Base-by-base conservation (phyloP, 352 stramenopile genomes). In the Hyaloperonospora brassicae region DNA sequence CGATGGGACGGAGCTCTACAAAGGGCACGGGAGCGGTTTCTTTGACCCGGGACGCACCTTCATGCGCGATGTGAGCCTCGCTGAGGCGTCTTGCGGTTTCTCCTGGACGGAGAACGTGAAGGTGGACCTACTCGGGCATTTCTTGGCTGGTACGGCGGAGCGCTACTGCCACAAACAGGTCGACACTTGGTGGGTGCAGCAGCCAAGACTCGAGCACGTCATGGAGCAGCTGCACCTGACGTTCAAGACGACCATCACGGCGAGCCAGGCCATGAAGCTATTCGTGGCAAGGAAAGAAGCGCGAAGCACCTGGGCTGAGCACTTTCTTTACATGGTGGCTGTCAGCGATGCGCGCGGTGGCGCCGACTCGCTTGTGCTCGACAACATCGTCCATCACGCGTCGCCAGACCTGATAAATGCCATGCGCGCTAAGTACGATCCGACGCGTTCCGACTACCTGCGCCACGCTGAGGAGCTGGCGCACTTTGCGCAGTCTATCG, bases 221-320 rank as follows among this genome's bases (percentile, higher is more conserved):
- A 55, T 55, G 50, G 50, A 49, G n/a, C n/a, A 31, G 25, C 39
- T 55, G 39, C 25, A 43, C 3, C 14, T 34, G 3, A 43, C 24
- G 14, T 55, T 49, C 27, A 55, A 23, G 40, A 55, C 50, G 24
- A 49, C n/a, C 23, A 43, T 55, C 41, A 55, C 40, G 3, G 12
- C 39, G 5, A 31, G 14, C 1, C 50, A 49, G 24, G 48, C 36
- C 22, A 54, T 47, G 48, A 54, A 47, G 24, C 14, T 53, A 35
- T 45, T 47, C 21, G 9, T 14, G 14, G 5, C 14, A 22, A 21
- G 13, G 17, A 6, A 43, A 43, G 38, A 43, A 23, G 1, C 38
- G 12, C 31, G 36, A n/a, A 0, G 47, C 35, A 39, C 35, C 5
- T 53, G 47, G 47, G 8, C 22, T 11, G 47, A 53, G 47, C 47